These are phyloP conservation scores for Sclerotinia trifoliorum DNA, from an alignment of 2,329 filamentous ascomycete genomes.

Conservation along the genomic window DNA sequence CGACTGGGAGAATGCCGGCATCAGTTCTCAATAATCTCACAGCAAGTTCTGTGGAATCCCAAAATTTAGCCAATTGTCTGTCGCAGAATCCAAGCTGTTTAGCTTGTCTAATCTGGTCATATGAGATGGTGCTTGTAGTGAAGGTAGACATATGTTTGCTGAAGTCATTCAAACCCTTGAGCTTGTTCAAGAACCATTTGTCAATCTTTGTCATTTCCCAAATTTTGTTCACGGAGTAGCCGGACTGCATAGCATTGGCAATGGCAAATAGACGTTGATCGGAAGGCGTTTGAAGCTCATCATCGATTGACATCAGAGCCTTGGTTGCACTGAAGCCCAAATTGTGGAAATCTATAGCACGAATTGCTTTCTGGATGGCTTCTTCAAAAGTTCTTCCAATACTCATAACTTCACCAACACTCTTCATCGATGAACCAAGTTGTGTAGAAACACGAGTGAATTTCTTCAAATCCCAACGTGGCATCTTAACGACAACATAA, in stretches of 20 bases:
- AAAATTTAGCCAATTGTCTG: slow-evolving; percentile 84
- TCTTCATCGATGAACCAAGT: slow-evolving; percentile 98
- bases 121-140: slow-evolving; percentile 67
- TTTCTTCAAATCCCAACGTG: slow-evolving; percentile 96
- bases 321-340: slow-evolving; percentile 92
- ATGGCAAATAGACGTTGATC: slow-evolving; percentile 97
- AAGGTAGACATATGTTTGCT: slow-evolving; percentile 18
- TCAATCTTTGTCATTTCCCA: slow-evolving; percentile 98
- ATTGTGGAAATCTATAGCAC: slow-evolving; percentile 90
- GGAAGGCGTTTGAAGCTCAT: slow-evolving; percentile 85
- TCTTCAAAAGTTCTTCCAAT: slow-evolving; percentile 98
- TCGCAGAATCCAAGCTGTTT: slow-evolving; percentile 99
- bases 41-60: slow-evolving; percentile 83
- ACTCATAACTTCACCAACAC: slow-evolving; percentile 98
- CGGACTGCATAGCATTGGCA: slow-evolving; percentile 95
- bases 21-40: slow-evolving; percentile 80
- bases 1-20: slow-evolving; percentile 89
- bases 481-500: slow-evolving; percentile 98
- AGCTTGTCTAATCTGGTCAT: slow-evolving; percentile 81
- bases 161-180: slow-evolving; percentile 93
- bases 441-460: slow-evolving; percentile 98
- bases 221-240: slow-evolving; percentile 91
- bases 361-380: slow-evolving; percentile 98
- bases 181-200: slow-evolving; percentile 98
- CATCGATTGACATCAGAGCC: slow-evolving; percentile 82